A percentile compares a stretch with the other conserved stretches of the same genome.
Conservation (phyloP, 2,329 filamentous ascomycete genomes). For the Elsinoe arachidis region DNA sequence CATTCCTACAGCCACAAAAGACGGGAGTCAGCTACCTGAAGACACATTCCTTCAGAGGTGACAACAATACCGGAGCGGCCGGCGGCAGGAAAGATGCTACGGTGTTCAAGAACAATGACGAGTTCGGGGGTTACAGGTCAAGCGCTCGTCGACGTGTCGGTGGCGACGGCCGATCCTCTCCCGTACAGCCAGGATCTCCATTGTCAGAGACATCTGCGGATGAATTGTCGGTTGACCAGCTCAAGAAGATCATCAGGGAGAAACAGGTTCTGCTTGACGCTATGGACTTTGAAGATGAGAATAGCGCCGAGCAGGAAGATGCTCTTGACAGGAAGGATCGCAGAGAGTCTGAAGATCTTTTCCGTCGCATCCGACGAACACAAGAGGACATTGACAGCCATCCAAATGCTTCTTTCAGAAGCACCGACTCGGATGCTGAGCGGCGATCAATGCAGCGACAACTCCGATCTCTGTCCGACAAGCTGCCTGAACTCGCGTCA, state of each 20-base stretch:
- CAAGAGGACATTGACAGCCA: constrained; percentile 93
- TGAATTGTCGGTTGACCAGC: constrained; percentile 75
- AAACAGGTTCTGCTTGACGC: constrained; percentile 91
- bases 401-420: constrained; percentile 63
- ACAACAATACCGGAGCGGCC: constrained; percentile 46
- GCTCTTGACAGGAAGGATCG: constrained; percentile 82
- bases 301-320: constrained; percentile 81
- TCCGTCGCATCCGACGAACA: constrained; percentile 79
- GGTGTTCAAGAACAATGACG: constrained; percentile 92
- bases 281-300: constrained; percentile 93
- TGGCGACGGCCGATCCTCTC: constrained; percentile 58
- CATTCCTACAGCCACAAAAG: constrained; percentile 83
- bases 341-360: constrained; percentile 86
- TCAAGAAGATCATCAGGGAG: constrained; percentile 87
- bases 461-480: constrained; percentile 79
- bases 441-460: constrained; percentile 78
- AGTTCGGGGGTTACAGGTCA: constrained; percentile 76
- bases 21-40: constrained; percentile 98
- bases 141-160: constrained; percentile 83
- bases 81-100: constrained; percentile 80
- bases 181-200: constrained; percentile 61
- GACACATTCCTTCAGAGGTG: constrained; percentile 72
- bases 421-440: constrained; percentile 79
- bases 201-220: constrained; percentile 58
- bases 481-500: constrained; percentile 83